Base-by-base conservation (phyloP, 1,139 yeast species). In the Pichia sp. region DNA sequence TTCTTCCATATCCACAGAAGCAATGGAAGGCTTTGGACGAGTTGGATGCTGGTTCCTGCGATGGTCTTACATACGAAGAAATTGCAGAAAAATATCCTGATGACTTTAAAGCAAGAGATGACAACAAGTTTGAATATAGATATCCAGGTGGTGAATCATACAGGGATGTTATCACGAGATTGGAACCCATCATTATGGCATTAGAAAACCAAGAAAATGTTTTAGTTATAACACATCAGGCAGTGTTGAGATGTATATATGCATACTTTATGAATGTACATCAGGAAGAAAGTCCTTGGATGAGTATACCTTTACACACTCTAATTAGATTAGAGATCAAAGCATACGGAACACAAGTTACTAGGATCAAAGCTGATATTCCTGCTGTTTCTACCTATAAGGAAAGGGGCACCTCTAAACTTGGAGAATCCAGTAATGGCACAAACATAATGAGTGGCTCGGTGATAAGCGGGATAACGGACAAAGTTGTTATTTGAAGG, bases 251-350 rank as follows among this genome's bases (percentile, higher is more conserved):
- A 65, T 93, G 99, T 70, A 85, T 93, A 55, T 93, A 93, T 71
- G 99, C 99, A 5, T 93, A 95, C 70, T 93, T 92, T 69, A 95
- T 93, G 98, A 93, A 93, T 69, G 96, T 95, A 19, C 97, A 97
- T 5, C 98, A 92, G 70, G 97, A 93, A 65, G 95, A 90, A 68
- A 82, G 92, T 57, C 99, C 99, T 4, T 93, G 99, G 98, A 92
- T 93, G 97, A 90, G 95, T 50, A 95, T 93, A 55, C 99, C 99
- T 8, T 76, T 93, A 65, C 99, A 93, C 68, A 93, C 99, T 0
- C 76, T 93, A 69, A 93, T 93, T 64, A 87, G 90, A 67, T 77
- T 93, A 61, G 98, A 95, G 69, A 97, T 98, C 8, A 78, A 96
- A 56, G 97, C 99, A 1, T 92, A 90, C 68, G 86, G 85, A 54